These are phyloP conservation scores for Ilex aquifolium DNA, from an alignment of 257 asterid species.

Conservation along the genomic window DNA sequence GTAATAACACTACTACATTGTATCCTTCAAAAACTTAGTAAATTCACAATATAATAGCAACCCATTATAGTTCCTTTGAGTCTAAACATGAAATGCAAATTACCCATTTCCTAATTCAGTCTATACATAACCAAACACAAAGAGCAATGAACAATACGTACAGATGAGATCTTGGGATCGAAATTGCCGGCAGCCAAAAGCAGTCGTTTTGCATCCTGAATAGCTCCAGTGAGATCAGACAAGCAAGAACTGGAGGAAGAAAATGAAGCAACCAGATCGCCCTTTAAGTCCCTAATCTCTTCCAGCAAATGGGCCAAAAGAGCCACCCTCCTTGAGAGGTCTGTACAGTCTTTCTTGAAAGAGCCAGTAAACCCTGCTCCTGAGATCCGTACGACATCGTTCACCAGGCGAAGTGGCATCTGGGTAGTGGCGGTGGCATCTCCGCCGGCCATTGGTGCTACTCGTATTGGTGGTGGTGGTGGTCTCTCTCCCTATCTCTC, in stretches of 20 bases:
- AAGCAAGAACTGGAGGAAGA: conserved; percentile 32
- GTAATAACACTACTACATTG: conserved; percentile 3
- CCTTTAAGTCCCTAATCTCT: conserved; percentile 63
- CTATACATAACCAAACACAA: background rate
- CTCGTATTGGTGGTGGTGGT: no score
- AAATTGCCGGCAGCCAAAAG: conserved; percentile 43
- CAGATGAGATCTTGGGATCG: conserved; percentile 37
- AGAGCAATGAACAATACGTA: conserved; percentile 13
- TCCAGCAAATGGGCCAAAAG: conserved; percentile 77
- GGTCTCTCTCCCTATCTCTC: no score
- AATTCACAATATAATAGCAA: conserved; percentile 1
- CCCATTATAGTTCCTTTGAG: background rate
- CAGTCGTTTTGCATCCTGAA: conserved; percentile 48
- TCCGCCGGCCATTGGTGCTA: conserved; percentile 53
- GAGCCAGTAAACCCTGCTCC: conserved; percentile 58
- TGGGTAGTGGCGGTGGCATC: conserved; percentile 23
- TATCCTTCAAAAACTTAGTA: background rate
- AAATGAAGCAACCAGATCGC: conserved; percentile 23
- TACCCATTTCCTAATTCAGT: background rate
- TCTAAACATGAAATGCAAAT: background rate
- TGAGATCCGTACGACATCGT: conserved; percentile 65
- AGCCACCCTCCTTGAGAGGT: conserved; percentile 65
- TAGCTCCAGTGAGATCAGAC: conserved; percentile 50
- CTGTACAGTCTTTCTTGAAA: conserved; percentile 80
- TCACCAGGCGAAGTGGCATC: conserved; percentile 45